phyloP scores from a whole-genome alignment of 1,284 basidiomycete genomes.

The Melampsora larici-populina region DNA sequence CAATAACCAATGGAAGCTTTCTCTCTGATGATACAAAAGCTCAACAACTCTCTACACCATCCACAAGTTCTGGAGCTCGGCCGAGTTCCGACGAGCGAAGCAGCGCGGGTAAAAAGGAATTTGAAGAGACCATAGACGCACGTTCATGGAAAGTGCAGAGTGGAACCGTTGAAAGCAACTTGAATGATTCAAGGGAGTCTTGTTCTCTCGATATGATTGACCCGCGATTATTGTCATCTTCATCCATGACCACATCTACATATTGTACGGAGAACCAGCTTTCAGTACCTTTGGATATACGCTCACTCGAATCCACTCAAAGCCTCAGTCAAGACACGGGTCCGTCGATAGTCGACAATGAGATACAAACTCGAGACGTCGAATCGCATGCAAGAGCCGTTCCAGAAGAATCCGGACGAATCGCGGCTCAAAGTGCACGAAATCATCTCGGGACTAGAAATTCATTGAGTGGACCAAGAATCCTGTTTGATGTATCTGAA shows the following conservation, averaged over 20 bases:
- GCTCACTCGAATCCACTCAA: neutral
- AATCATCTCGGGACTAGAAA: constrained; percentile 2
- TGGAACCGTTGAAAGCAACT: too few relatives aligned
- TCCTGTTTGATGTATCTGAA: neutral
- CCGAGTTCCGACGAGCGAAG: too few relatives aligned
- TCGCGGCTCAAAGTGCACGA: constrained; percentile 13
- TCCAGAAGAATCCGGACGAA: constrained; percentile 14
- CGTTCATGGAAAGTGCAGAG: too few relatives aligned
- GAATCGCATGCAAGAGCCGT: neutral
- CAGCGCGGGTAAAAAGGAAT: too few relatives aligned
- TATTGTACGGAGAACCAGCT: neutral
- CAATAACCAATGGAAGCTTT: too few relatives aligned
- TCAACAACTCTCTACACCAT: too few relatives aligned
- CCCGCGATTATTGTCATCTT: neutral
- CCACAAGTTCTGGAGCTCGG: too few relatives aligned
- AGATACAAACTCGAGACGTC: constrained; percentile 1
- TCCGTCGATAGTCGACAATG: too few relatives aligned
- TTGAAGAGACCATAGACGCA: too few relatives aligned
- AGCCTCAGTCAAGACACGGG: neutral
- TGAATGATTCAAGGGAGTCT: neutral
- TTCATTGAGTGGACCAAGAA: neutral
- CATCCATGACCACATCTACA: neutral
- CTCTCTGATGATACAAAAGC: too few relatives aligned
- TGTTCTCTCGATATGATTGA: neutral
- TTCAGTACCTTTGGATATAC: neutral